phyloP scores from a whole-genome alignment of 2,329 filamentous ascomycete genomes.

The Aspergillus pseudoterreus region DNA sequence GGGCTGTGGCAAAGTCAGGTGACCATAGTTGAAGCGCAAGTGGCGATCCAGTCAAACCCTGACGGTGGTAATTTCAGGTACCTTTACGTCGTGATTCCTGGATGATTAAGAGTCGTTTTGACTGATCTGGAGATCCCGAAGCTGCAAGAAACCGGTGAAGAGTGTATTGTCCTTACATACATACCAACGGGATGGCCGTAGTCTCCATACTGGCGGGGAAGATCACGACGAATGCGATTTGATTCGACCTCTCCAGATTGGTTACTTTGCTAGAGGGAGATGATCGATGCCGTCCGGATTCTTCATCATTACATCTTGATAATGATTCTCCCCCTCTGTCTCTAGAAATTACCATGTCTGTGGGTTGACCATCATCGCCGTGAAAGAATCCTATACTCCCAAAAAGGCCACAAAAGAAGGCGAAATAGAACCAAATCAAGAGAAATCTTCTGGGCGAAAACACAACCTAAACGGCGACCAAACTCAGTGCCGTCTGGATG shows the following conservation, averaged over 20 bases:
- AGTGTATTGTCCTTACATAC: neutral
- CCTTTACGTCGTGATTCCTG: too few relatives aligned
- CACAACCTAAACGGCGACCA: neutral
- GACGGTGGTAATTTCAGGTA: too few relatives aligned
- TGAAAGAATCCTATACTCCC: neutral
- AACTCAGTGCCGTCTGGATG: neutral
- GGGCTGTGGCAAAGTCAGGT: too few relatives aligned
- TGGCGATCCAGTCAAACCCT: too few relatives aligned
- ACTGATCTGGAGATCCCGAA: neutral
- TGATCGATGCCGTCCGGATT: too few relatives aligned
- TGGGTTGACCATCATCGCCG: too few relatives aligned
- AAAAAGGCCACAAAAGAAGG: neutral
- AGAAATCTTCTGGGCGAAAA: neutral
- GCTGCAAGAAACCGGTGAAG: neutral
- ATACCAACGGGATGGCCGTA: neutral
- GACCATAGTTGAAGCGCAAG: too few relatives aligned
- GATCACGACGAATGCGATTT: conserved; percentile 1
- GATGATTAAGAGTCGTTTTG: too few relatives aligned
- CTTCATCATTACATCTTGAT: too few relatives aligned
- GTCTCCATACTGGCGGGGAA: neutral
- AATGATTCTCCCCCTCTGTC: too few relatives aligned
- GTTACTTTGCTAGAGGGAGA: neutral
- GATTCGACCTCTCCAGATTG: conserved; percentile 10
- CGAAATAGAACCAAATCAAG: neutral
- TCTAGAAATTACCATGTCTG: too few relatives aligned